Conservation (phyloP, 768 basidiomycete genomes). For the Floccularia luteovirens region DNA sequence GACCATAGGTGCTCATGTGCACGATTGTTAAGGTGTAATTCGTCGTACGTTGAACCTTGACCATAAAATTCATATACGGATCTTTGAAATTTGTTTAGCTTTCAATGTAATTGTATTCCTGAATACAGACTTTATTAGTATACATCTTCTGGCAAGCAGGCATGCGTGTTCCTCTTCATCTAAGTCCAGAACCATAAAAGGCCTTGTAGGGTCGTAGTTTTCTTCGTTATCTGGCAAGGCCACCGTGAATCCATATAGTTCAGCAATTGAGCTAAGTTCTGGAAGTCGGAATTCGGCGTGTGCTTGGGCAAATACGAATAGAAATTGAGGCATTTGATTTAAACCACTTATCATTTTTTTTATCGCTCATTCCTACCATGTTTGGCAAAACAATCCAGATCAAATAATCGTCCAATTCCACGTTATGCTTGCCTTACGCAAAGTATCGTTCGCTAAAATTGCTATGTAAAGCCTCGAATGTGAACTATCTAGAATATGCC, state of each 20-base stretch:
- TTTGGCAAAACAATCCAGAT: constrained; percentile 4
- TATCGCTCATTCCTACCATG: background rate
- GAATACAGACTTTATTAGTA: constrained; percentile 68
- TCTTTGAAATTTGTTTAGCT: constrained; percentile 26
- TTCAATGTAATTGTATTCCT: constrained; percentile 1
- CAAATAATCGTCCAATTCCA: background rate
- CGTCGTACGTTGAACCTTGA: constrained; percentile 58
- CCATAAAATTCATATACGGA: constrained; percentile 76
- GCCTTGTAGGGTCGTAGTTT: constrained; percentile 46
- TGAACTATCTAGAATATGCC: constrained; percentile 16
- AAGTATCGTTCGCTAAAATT: too few relatives aligned
- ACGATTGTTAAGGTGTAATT: constrained; percentile 53
- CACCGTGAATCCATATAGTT: constrained; percentile 62
- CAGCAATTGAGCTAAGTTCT: constrained; percentile 70
- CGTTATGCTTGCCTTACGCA: too few relatives aligned
- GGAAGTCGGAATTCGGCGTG: constrained; percentile 82
- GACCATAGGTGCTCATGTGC: constrained; percentile 42
- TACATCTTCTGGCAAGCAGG: constrained; percentile 68
- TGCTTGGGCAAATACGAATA: constrained; percentile 74
- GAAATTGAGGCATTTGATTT: constrained; percentile 26
- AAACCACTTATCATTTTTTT: background rate
- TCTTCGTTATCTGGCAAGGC: constrained; percentile 35
- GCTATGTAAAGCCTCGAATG: too few relatives aligned
- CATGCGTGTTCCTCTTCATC: constrained; percentile 67
- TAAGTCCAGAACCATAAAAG: constrained; percentile 70